Evolutionary conservation across 2,329 filamentous ascomycete species (phyloP), one percentile per base, ranked within the genome.

Genomic region (Xylariaceae sp.): DNA sequence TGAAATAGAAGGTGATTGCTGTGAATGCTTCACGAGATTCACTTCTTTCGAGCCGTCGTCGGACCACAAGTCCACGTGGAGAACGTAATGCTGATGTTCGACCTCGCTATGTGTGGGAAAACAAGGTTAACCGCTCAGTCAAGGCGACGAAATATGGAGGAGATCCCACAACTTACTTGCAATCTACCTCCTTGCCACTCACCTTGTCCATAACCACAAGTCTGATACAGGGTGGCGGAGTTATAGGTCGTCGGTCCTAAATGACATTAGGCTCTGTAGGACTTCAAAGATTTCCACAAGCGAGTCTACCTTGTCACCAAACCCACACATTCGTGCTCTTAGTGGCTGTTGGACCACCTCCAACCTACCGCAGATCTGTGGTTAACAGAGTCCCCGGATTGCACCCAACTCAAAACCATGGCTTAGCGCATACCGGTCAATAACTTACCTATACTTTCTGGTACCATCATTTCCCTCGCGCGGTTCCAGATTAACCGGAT

Each of bases 291-390:
- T 46, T 18, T 49, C 49, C 42, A 49, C 49, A 26, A 43, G 34
- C 49, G 54, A 53, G 40, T 64, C 75, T 74, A 94, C 89, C 81
- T 97, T 99, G 76, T 99, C 94, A 58, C 94, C 94, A 74, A 97
- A 99, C 7, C 94, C 94, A 75, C 94, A 99, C 94, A 97, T 97
- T 57, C 94, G 88, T 61, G 94, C 94, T 65, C 94, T 85, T 65
- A 89, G 80, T 47, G 94, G 94, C 71, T 97, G 91, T 74, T 99
- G 94, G 61, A 89, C 85, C 56, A 96, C 89, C 61, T 86, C 77
- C 47, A 96, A 80, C 57, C 85, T 87, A 61, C 56, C 22, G 5
- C 36, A 45, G 44, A 47, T 52, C 29, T 36, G 46, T 51, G 52
- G 56, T 67, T 49, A 67, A 57, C 36, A 41, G 34, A 32, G 45